Percentiles rank a stretch among this genome's conserved stretches.
phyloP scores from a whole-genome alignment of 352 stramenopile species.

The Globisporangium megalacanthum region DNA sequence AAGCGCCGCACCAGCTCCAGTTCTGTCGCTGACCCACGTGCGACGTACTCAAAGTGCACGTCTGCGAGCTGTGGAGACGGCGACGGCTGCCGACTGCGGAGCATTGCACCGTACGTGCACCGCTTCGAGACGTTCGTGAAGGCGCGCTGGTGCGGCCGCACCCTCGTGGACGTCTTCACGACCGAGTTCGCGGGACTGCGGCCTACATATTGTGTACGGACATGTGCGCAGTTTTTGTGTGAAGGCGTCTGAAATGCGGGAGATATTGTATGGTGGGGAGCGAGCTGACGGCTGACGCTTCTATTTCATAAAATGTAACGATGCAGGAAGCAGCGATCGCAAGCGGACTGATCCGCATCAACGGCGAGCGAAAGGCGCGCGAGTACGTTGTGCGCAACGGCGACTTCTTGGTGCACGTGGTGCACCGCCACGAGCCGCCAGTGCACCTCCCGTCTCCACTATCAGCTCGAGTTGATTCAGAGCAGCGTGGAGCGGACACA shows the following conservation, averaged over 20 bases:
- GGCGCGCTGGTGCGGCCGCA: constrained; percentile 80
- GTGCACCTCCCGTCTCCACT: constrained; percentile 39
- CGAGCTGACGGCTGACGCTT: background rate
- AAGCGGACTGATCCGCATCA: constrained; percentile 86
- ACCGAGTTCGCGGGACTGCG: constrained; percentile 48
- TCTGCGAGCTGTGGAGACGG: constrained; percentile 20
- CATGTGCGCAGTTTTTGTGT: background rate
- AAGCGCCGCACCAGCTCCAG: background rate
- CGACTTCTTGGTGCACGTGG: constrained; percentile 87
- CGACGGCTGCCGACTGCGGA: constrained; percentile 24
- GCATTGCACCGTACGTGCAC: constrained; percentile 87
- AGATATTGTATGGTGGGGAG: background rate
- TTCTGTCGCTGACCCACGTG: constrained; percentile 6
- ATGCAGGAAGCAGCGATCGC: constrained; percentile 63
- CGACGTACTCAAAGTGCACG: constrained; percentile 18
- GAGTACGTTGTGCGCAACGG: constrained; percentile 69
- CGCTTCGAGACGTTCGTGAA: constrained; percentile 90
- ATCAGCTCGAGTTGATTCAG: background rate
- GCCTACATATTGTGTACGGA: constrained; percentile 32
- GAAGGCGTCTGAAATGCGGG: no score
- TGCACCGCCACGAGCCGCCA: constrained; percentile 92
- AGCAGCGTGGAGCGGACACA: background rate
- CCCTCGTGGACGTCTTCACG: constrained; percentile 81
- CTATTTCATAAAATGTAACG: no score
- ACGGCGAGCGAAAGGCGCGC: constrained; percentile 38